phyloP scores from a whole-genome alignment of 2,329 filamentous ascomycete genomes.

The Aspergillus sp. region DNA sequence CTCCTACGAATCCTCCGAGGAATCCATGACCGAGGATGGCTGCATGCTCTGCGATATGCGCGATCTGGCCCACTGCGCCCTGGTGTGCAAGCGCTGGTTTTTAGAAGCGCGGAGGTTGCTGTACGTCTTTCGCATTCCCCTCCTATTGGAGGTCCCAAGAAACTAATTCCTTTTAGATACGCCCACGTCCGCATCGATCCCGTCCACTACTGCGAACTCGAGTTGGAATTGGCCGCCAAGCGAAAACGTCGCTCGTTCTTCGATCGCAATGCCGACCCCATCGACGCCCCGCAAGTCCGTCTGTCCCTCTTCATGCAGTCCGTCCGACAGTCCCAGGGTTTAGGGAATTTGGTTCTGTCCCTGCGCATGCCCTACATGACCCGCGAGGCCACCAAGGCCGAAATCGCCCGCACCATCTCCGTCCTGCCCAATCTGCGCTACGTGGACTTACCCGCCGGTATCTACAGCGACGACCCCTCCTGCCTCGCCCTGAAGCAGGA shows the following conservation, averaged over 20 bases:
- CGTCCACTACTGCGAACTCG: conserved; percentile 90
- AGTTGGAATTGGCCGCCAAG: conserved; percentile 75
- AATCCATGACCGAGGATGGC: conserved; percentile 71
- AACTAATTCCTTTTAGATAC: conserved; percentile 56
- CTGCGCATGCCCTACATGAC: conserved; percentile 95
- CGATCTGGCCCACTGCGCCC: conserved; percentile 77
- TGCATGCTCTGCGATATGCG: conserved; percentile 95
- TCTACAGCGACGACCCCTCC: conserved; percentile 76
- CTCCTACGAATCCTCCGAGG: conserved; percentile 78
- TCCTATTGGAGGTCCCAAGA: too few species aligned
- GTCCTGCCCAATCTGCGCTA: conserved; percentile 82
- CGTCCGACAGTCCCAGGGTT: conserved; percentile 70
- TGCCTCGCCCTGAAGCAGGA: conserved; percentile 78
- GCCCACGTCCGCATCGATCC: conserved; percentile 88
- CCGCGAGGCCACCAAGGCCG: conserved; percentile 78
- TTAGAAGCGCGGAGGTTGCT: conserved; percentile 55
- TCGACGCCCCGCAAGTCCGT: conserved; percentile 74
- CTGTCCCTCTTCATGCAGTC: conserved; percentile 78
- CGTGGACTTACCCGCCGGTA: conserved; percentile 84
- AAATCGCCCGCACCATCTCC: conserved; percentile 81
- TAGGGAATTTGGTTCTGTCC: conserved; percentile 71
- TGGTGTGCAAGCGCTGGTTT: conserved; percentile 73
- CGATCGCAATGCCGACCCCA: conserved; percentile 73
- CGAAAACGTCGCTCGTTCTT: conserved; percentile 73
- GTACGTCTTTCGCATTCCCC: conserved; percentile 50